Evolutionary conservation across 1,284 basidiomycete species (phyloP).

Genomic region (Sporisorium sorghi): DNA sequence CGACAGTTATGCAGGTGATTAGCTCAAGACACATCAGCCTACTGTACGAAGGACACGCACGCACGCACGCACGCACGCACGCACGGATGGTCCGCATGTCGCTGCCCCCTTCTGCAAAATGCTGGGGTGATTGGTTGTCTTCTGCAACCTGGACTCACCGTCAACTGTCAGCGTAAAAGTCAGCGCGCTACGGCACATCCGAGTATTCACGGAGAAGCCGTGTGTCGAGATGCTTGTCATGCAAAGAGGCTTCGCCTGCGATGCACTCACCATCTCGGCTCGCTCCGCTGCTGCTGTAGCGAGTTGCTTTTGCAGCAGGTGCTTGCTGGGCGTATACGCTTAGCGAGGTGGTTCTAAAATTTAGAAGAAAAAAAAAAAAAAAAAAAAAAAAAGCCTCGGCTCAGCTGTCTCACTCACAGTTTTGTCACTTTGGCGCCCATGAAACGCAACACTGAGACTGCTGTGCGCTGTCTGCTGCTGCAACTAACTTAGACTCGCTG

Average conservation of each 20-base stretch:
- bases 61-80: neutral
- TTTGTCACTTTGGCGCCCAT: neutral
- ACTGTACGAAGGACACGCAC: no score
- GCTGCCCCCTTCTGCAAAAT: no score
- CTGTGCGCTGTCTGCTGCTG: neutral
- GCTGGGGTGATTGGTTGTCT: neutral
- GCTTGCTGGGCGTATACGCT: neutral
- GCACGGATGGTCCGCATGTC: neutral
- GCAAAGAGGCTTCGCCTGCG: no score
- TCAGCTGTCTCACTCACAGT: conserved; percentile 5
- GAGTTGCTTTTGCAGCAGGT: neutral
- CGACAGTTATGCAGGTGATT: no score
- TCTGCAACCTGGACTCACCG: no score
- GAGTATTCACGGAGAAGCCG: neutral
- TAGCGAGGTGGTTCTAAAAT: no score
- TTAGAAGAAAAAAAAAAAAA: no score
- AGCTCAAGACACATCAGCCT: no score
- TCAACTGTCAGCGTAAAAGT: neutral
- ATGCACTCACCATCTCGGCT: neutral
- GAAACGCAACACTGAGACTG: conserved; percentile 8
- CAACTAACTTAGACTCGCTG: neutral
- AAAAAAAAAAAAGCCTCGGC: neutral
- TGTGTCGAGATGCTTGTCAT: no score
- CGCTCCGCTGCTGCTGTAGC: neutral
- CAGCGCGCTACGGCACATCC: neutral